These are phyloP conservation scores for Ophiostoma sp. DNA, from an alignment of 2,329 filamentous ascomycete species.

Conservation along the genomic window DNA sequence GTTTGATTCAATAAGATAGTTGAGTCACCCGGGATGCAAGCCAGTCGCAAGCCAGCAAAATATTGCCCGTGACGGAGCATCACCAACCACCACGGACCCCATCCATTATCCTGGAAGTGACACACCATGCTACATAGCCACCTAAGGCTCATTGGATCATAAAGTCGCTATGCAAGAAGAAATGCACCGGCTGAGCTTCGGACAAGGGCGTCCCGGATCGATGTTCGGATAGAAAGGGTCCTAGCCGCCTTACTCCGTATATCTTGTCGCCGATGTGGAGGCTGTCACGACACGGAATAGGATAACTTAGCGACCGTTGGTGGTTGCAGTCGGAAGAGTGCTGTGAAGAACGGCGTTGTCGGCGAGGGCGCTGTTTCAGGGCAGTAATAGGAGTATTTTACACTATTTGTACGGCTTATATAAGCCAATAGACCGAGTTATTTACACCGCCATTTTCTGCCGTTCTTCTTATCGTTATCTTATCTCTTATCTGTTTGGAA, in stretches of 20 bases:
- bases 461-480: not conserved
- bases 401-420: not conserved
- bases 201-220: not conserved
- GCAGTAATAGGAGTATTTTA: not conserved
- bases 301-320: not conserved
- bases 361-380: not conserved
- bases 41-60: not conserved
- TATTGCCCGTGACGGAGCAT: not conserved
- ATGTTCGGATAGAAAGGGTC: not conserved
- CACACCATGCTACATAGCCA: not conserved
- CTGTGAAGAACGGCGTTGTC: not conserved
- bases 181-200: slow-evolving; percentile 5
- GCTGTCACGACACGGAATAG: not conserved
- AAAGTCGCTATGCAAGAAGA: not conserved
- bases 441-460: slow-evolving; percentile 1
- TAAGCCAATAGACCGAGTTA: not conserved
- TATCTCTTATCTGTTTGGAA: slow-evolving; percentile 14
- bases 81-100: not conserved
- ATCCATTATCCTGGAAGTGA: not conserved
- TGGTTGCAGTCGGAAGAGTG: not conserved
- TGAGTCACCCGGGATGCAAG: not conserved
- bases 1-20: not conserved
- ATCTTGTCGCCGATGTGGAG: not conserved
- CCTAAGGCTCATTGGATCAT: not conserved
- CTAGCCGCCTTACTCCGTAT: not conserved